These are phyloP conservation scores for Corrigiola litoralis DNA, from an alignment of 179 eudicot species.

Conservation along the genomic window DNA sequence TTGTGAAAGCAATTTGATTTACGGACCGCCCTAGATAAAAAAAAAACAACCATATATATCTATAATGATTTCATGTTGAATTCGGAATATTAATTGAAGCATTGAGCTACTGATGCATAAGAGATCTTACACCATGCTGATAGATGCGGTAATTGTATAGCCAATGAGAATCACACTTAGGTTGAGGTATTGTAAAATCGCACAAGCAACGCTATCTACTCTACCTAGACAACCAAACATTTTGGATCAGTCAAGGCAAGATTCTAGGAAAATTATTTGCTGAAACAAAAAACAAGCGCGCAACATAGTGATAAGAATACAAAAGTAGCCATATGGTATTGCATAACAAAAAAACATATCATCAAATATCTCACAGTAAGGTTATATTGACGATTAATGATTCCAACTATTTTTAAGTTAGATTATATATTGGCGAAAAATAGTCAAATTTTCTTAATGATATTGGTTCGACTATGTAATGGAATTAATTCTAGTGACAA, in stretches of 20 bases:
- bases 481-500: neutral
- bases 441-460: neutral
- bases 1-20: constrained; percentile 41
- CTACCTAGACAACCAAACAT: constrained; percentile 33
- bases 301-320: neutral
- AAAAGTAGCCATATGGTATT: no score
- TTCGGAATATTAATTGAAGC: neutral
- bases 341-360: no score
- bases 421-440: neutral
- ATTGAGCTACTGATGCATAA: neutral
- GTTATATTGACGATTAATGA: no score
- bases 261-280: neutral
- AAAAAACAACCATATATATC: neutral
- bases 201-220: constrained; percentile 34
- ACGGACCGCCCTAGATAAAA: constrained; percentile 30
- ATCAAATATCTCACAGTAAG: no score
- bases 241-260: neutral
- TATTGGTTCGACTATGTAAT: no score
- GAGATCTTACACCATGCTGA: constrained; percentile 69
- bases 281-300: neutral
- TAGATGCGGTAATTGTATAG: constrained; percentile 60
- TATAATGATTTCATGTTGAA: no score
- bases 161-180: constrained; percentile 48
- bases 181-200: constrained; percentile 44
- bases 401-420: no score